These are phyloP conservation scores for Lactarius deliciosus DNA, from an alignment of 768 basidiomycete species.

Conservation along the genomic window DNA sequence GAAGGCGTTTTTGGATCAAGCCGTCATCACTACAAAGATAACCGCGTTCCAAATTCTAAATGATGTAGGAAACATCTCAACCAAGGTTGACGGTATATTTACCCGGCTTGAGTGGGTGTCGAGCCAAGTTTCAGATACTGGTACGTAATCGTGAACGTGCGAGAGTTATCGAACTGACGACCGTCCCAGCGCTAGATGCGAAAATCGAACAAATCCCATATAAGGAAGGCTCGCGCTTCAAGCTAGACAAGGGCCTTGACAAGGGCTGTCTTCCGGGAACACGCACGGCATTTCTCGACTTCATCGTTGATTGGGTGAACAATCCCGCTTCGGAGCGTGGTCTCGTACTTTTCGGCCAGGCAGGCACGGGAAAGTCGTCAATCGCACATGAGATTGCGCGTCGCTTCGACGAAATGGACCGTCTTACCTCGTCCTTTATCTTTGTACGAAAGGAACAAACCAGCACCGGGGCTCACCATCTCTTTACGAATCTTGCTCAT, in stretches of 20 bases:
- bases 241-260: not conserved
- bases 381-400: slow-evolving; percentile 1
- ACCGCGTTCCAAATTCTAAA: not conserved
- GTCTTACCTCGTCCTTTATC: not conserved
- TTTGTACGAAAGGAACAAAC: slow-evolving; percentile 2
- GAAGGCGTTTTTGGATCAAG: not conserved
- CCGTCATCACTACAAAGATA: not conserved
- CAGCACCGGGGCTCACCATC: not conserved
- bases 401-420: not conserved
- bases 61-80: not conserved
- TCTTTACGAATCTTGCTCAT: not conserved
- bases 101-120: not conserved
- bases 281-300: not conserved
- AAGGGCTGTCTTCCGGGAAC: not conserved
- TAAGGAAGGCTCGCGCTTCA: too few relatives aligned
- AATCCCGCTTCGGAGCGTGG: not conserved
- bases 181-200: too few relatives aligned
- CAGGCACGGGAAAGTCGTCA: not conserved
- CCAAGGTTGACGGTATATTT: not conserved
- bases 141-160: not conserved
- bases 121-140: not conserved
- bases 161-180: too few relatives aligned
- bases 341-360: slow-evolving; percentile 5
- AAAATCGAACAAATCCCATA: too few relatives aligned
- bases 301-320: not conserved